These are phyloP conservation scores for Fusarium nisikadoi DNA, from an alignment of 2,329 filamentous ascomycete species.

Conservation along the genomic window DNA sequence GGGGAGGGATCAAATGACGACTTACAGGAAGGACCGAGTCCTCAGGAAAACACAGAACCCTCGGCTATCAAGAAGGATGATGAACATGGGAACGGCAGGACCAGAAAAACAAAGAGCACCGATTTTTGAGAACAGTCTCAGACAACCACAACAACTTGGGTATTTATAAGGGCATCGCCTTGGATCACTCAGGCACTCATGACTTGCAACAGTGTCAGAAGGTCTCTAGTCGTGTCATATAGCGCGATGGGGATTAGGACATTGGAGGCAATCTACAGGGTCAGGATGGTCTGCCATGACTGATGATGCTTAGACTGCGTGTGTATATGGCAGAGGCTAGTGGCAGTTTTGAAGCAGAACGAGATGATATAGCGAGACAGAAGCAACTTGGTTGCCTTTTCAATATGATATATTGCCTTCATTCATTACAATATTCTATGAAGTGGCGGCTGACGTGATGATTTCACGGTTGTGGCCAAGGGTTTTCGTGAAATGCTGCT, in stretches of 20 bases:
- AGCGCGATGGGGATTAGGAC: conserved; percentile 1
- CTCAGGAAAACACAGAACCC: background rate
- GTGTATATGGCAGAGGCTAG: conserved; percentile 31
- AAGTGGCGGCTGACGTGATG: conserved; percentile 5
- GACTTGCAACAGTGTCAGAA: conserved; percentile 12
- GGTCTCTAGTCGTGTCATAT: background rate
- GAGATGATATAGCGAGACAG: conserved; percentile 32
- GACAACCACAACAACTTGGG: conserved; percentile 22
- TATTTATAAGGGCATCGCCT: conserved; percentile 4
- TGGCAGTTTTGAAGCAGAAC: conserved; percentile 7
- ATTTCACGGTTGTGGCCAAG: conserved; percentile 9
- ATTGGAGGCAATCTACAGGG: conserved; percentile 2
- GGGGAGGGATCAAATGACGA: background rate
- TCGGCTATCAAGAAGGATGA: background rate
- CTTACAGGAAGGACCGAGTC: background rate
- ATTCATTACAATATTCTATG: conserved; percentile 26
- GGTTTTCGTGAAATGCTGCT: background rate
- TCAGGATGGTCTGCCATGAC: conserved; percentile 10
- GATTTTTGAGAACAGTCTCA: background rate
- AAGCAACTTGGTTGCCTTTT: conserved; percentile 30
- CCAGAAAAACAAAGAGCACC: background rate
- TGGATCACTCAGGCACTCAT: conserved; percentile 29
- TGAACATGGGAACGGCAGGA: background rate
- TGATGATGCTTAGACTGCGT: conserved; percentile 16
- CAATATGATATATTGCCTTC: conserved; percentile 40